Conservation (phyloP, 768 basidiomycete genomes). For the Leucosporidium creatinivorum region DNA sequence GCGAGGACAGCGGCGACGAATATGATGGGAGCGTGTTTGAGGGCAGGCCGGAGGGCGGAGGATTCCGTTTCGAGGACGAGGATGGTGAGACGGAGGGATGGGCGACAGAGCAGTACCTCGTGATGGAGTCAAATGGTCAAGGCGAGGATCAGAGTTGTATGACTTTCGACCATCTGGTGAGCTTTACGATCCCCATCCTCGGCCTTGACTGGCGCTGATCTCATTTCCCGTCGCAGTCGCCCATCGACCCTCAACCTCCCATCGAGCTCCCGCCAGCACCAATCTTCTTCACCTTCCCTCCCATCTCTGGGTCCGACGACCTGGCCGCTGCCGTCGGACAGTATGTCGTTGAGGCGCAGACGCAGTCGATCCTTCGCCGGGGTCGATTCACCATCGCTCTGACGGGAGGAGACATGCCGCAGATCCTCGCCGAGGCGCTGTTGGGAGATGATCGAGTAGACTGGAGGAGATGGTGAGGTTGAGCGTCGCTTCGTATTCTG, state of each 20-base stretch:
- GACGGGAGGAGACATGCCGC: constrained; percentile 82
- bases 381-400: constrained; percentile 84
- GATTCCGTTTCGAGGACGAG: background rate
- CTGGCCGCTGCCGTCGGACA: constrained; percentile 61
- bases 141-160: constrained; percentile 1
- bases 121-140: background rate
- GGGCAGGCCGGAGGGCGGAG: background rate
- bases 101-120: background rate
- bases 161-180: constrained; percentile 21
- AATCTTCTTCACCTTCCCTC: constrained; percentile 61
- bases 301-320: constrained; percentile 41
- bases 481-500: background rate
- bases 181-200: background rate
- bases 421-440: constrained; percentile 50
- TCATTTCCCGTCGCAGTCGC: background rate
- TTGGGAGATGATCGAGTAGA: constrained; percentile 51
- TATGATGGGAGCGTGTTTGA: background rate
- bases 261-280: constrained; percentile 51
- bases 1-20: constrained; percentile 18
- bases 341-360: constrained; percentile 78
- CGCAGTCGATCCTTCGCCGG: constrained; percentile 75
- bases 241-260: constrained; percentile 15
- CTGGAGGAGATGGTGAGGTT: constrained; percentile 79
- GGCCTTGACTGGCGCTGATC: too few relatives aligned
- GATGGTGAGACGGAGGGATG: background rate